Conservation (phyloP, 192 early-diverging fungal species). For the Cetraspora pellucida region DNA sequence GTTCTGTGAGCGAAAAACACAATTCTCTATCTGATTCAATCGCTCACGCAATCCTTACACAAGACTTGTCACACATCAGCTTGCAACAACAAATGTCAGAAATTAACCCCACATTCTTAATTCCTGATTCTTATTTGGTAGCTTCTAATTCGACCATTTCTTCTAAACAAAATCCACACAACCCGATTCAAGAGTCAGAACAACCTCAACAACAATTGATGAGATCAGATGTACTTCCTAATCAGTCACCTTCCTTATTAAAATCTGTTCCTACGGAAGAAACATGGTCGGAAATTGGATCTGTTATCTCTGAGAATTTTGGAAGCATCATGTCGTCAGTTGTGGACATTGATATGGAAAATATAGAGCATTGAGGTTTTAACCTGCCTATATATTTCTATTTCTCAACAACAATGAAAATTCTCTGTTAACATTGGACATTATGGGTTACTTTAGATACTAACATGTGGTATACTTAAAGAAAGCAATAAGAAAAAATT, state of each 20-base stretch:
- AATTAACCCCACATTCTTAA: not conserved
- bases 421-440: no score
- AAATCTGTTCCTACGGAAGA: conserved; percentile 14
- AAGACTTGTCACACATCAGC: conserved; percentile 6
- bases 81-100: not conserved
- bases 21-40: not conserved
- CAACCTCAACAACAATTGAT: not conserved
- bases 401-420: no score
- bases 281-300: conserved; percentile 15
- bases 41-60: not conserved
- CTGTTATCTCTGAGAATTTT: conserved; percentile 11
- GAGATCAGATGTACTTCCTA: not conserved
- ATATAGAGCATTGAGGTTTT: conserved; percentile 12
- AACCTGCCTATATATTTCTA: no score
- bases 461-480: no score
- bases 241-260: not conserved
- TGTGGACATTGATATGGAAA: conserved; percentile 18
- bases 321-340: conserved; percentile 14
- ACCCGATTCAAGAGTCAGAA: not conserved
- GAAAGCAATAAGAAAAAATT: no score
- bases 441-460: no score
- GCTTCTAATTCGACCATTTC: not conserved
- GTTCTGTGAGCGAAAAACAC: not conserved
- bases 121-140: not conserved
- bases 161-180: not conserved